These are phyloP conservation scores for Globisporangium viniferum DNA, from an alignment of 352 stramenopile genomes.

Conservation along the genomic window DNA sequence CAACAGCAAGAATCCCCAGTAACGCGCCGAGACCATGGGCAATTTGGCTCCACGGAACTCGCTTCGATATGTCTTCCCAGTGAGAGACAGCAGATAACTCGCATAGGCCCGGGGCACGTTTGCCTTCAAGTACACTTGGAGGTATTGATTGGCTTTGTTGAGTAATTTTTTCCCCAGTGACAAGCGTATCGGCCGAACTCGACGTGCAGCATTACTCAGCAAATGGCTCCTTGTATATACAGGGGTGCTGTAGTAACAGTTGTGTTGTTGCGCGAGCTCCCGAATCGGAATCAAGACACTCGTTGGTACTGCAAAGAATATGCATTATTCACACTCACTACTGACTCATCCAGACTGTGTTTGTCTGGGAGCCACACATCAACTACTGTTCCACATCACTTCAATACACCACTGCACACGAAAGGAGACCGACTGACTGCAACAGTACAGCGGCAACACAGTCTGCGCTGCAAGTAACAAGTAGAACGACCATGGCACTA, in stretches of 20 bases:
- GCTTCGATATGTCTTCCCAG: background rate
- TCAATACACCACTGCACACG: background rate
- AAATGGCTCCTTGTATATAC: too few species aligned
- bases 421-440: background rate
- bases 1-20: constrained; percentile 39
- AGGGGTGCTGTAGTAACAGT: too few species aligned
- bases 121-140: background rate
- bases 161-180: too few species aligned
- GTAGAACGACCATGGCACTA: too few species aligned
- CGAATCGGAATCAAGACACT: too few species aligned
- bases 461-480: background rate
- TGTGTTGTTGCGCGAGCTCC: too few species aligned
- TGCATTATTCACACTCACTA: background rate
- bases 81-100: background rate
- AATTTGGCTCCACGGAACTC: background rate
- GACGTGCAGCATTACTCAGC: too few species aligned
- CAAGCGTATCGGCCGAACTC: too few species aligned
- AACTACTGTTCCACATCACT: background rate
- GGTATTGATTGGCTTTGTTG: too few species aligned
- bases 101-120: background rate
- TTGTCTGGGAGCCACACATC: background rate
- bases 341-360: background rate
- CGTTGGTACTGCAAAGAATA: background rate
- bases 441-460: background rate
- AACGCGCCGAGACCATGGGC: background rate